These are phyloP conservation scores for Nicotiana obtusifolia DNA, from an alignment of 257 asterid species.

Conservation along the genomic window DNA sequence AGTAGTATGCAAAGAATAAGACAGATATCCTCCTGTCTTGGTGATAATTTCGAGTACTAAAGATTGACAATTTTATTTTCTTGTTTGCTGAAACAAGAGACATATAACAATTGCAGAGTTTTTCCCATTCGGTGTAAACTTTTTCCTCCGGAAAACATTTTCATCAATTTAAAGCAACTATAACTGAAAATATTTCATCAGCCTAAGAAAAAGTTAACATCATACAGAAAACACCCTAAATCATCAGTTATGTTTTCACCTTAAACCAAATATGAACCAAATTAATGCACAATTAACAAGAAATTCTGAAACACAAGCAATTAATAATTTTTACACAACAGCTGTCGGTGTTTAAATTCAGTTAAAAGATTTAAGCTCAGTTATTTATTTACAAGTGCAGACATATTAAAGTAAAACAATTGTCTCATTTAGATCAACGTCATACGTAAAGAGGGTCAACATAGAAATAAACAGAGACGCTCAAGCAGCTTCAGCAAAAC, in stretches of 20 bases:
- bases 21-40: too few relatives aligned
- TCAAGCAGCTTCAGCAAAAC: constrained; percentile 80
- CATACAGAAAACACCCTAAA: background rate
- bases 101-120: too few relatives aligned
- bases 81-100: too few relatives aligned
- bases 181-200: too few relatives aligned
- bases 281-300: background rate
- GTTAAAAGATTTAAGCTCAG: background rate
- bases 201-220: too few relatives aligned
- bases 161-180: too few relatives aligned
- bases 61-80: too few relatives aligned
- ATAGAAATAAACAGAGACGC: background rate
- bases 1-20: too few relatives aligned
- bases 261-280: background rate
- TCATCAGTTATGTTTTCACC: background rate
- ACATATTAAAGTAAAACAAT: background rate
- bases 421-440: background rate
- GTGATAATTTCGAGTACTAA: too few relatives aligned
- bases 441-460: background rate
- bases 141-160: too few relatives aligned
- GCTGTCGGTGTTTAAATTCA: background rate
- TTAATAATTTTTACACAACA: background rate
- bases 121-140: too few relatives aligned
- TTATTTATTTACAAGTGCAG: background rate
- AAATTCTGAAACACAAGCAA: background rate